Evolutionary conservation across 2,329 filamentous ascomycete species (phyloP), one percentile per base, ranked within the genome.

Genomic region (Rhinocladiella similis): DNA sequence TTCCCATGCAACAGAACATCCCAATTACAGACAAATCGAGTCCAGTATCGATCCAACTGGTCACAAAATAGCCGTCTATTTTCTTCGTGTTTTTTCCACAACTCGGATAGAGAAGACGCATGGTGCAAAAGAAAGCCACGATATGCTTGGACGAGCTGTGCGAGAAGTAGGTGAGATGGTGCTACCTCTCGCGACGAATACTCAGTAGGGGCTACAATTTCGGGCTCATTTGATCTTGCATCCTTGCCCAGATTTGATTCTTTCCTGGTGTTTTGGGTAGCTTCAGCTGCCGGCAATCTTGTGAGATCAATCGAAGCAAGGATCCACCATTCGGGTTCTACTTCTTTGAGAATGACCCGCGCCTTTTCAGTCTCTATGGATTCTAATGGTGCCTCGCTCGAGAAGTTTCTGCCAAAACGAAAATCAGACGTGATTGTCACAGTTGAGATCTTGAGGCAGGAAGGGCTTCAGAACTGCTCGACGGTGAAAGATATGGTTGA

Each of bases 311-410:
- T 84, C 47, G 88, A 90, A 87, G 91, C 92, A 58, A 97, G 77
- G 60, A 97, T 86, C 95, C 95, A 99, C 94, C 94, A 99, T 27
- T 89, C 89, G 14, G 83, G 78, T 72, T 99, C 93, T 62, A 99
- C 75, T 76, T 99, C 91, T 66, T 91, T 85, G 43, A 97, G 76
- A 33, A 97, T 80, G 33, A 97, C 87, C 29, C 92, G 84, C 48
- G 88, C 86, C 76, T 90, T 94, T 66, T 96, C 90, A 1, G 94
- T 97, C 69, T 99, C 94, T 57, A 99, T 87, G 9, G 86, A 85
- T 67, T 96, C 90, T 38, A 97, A 83, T 1, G 89, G 72, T 63
- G 86, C 80, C 57, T 87, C 90, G 59, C 84, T 82, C 1, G 92
- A 89, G 73, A 99, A 99, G 66, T 86, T 92, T 69, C 86, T 88